These are phyloP conservation scores for Saprolegnia diclina DNA, from an alignment of 352 stramenopile genomes.

Conservation along the genomic window DNA sequence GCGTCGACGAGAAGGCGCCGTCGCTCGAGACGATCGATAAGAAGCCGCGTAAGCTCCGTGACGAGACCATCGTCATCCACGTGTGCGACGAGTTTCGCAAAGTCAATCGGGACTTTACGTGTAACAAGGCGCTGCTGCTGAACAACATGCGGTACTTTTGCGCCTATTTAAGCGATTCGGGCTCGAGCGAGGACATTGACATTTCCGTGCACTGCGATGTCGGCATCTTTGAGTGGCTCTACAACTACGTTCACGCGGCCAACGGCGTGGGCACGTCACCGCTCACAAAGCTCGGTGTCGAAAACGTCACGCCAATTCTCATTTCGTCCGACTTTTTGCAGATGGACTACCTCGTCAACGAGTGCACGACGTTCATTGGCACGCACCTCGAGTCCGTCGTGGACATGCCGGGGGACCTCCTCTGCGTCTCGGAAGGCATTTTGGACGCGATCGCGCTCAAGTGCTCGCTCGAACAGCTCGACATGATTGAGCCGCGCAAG, in stretches of 20 bases:
- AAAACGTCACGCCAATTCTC: slow-evolving; percentile 82
- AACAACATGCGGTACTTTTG: slow-evolving; percentile 90
- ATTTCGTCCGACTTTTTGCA: slow-evolving; percentile 89
- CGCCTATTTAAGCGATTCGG: slow-evolving; percentile 67
- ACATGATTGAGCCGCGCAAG: slow-evolving; percentile 71
- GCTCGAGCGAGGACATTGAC: slow-evolving; percentile 86
- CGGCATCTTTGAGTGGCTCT: slow-evolving; percentile 88
- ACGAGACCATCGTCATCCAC: slow-evolving; percentile 71
- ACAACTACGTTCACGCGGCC: slow-evolving; percentile 77
- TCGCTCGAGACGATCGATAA: background rate
- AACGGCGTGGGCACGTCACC: slow-evolving; percentile 26
- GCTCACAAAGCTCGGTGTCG: slow-evolving; percentile 37
- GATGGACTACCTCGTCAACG: slow-evolving; percentile 82
- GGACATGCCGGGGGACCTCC: slow-evolving; percentile 78
- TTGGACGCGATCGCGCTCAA: slow-evolving; percentile 61
- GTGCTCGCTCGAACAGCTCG: slow-evolving; percentile 51
- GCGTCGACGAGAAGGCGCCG: too few species aligned
- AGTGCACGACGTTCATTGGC: slow-evolving; percentile 78
- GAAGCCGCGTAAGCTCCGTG: background rate
- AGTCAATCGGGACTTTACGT: slow-evolving; percentile 81
- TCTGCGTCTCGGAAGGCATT: slow-evolving; percentile 71
- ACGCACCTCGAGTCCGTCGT: slow-evolving; percentile 73
- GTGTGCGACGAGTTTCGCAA: slow-evolving; percentile 87
- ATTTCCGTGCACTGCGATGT: slow-evolving; percentile 91
- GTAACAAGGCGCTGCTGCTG: slow-evolving; percentile 68